phyloP scores from a whole-genome alignment of 192 early-diverging fungal genomes.

The Powellomyces hirtus region DNA sequence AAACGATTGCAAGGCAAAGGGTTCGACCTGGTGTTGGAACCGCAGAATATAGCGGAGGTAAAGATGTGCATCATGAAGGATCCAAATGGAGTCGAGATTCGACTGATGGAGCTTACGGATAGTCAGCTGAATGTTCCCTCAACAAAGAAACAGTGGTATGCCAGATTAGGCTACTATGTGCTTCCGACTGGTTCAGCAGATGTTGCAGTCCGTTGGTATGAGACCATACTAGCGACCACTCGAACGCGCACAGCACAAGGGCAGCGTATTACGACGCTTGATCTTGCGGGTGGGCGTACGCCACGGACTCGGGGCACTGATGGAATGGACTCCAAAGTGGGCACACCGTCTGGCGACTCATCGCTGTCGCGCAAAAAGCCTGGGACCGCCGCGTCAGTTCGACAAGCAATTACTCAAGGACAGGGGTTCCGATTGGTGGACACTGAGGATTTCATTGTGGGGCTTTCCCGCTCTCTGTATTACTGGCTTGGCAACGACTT shows the following conservation, averaged over 20 bases:
- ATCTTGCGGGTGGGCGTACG: conserved; percentile 6
- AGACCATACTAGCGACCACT: conserved; percentile 31
- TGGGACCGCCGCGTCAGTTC: conserved; percentile 28
- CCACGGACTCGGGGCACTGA: not conserved
- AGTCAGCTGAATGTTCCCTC: conserved; percentile 37
- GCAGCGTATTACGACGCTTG: conserved; percentile 24
- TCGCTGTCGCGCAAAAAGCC: conserved; percentile 20
- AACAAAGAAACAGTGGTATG: conserved; percentile 46
- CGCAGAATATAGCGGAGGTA: conserved; percentile 37
- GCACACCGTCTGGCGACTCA: not conserved
- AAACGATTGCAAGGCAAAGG: conserved; percentile 48
- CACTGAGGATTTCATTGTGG: conserved; percentile 49
- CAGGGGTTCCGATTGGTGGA: conserved; percentile 51
- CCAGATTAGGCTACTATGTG: conserved; percentile 51
- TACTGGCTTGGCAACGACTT: conserved; percentile 55
- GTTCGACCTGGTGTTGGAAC: conserved; percentile 32
- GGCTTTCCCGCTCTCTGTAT: conserved; percentile 41
- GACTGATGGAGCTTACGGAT: conserved; percentile 52
- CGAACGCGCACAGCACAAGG: conserved; percentile 16
- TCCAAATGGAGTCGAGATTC: conserved; percentile 53
- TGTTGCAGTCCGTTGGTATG: conserved; percentile 32
- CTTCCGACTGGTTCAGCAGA: conserved; percentile 41
- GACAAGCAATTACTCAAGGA: conserved; percentile 29
- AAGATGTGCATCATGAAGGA: conserved; percentile 50
- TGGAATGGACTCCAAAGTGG: conserved; percentile 1